Percentiles rank a stretch among this genome's conserved stretches.
These are phyloP conservation scores for Vicia faba DNA, from an alignment of 306 rosid species.

Conservation along the genomic window DNA sequence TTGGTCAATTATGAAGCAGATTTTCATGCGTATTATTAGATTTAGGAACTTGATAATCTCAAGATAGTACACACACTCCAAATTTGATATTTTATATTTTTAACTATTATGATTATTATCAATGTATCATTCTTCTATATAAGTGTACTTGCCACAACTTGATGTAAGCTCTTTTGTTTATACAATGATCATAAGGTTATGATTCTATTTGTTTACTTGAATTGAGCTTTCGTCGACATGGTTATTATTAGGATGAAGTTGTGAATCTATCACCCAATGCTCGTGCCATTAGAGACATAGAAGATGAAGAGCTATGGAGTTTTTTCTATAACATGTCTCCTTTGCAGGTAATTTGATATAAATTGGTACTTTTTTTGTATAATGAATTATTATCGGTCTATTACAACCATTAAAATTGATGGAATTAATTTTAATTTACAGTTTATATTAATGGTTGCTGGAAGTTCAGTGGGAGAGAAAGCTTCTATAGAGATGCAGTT, in stretches of 20 bases:
- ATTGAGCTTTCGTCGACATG: constrained; percentile 20
- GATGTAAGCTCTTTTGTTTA: too few species aligned
- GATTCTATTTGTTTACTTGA: too few species aligned
- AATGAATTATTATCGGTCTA: constrained; percentile 26
- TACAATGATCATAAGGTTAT: too few species aligned
- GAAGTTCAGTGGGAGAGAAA: constrained; percentile 98
- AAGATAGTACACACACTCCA: too few species aligned
- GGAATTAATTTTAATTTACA: constrained; percentile 37
- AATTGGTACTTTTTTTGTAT: constrained; percentile 11
- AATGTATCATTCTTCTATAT: too few species aligned
- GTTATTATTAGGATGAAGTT: constrained; percentile 47
- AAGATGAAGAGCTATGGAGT: constrained; percentile 87
- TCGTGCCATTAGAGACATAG: constrained; percentile 96
- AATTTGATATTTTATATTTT: too few species aligned
- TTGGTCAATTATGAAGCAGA: too few species aligned
- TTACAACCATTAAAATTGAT: constrained; percentile 31
- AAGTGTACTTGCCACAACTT: too few species aligned
- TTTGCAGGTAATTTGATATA: constrained; percentile 96
- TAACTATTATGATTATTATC: too few species aligned
- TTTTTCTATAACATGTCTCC: constrained; percentile 98
- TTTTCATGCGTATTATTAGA: too few species aligned
- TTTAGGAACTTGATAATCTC: too few species aligned
- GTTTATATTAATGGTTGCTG: constrained; percentile 91
- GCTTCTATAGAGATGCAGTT: constrained; percentile 96
- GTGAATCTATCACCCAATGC: constrained; percentile 85